Evolutionary conservation across 129 eudicot genomes (phyloP).

Genomic region (Chrysanthemum seticuspe): DNA sequence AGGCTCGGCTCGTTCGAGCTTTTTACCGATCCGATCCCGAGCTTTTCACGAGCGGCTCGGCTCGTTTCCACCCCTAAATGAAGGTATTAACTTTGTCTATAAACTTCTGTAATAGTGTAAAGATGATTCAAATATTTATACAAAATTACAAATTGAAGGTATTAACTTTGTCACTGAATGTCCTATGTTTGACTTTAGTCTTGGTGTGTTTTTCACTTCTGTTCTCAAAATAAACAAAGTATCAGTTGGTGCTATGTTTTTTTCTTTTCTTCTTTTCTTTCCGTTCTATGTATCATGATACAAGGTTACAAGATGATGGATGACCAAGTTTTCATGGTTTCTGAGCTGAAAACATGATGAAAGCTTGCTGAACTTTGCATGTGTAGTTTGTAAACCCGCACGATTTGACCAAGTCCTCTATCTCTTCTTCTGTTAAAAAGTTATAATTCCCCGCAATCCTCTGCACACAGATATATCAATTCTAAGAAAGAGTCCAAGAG

Average conservation of each 20-base stretch:
- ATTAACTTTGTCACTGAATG: neutral
- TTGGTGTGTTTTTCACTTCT: neutral
- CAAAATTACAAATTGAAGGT: neutral
- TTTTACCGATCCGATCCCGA: too few relatives aligned
- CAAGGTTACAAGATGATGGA: neutral
- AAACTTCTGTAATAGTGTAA: constrained; percentile 3
- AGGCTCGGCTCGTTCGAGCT: too few relatives aligned
- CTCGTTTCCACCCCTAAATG: too few relatives aligned
- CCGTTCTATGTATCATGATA: neutral
- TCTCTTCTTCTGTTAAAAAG: constrained; percentile 75
- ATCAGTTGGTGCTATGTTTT: neutral
- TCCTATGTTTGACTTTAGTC: constrained; percentile 11
- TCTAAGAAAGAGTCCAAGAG: neutral
- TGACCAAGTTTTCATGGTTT: constrained; percentile 47
- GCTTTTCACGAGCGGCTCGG: too few relatives aligned
- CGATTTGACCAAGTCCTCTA: constrained; percentile 71
- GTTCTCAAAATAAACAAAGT: neutral
- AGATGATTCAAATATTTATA: neutral
- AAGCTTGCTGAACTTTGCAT: constrained; percentile 69
- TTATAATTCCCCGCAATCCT: constrained; percentile 36
- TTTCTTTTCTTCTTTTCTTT: neutral
- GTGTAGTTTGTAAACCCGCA: constrained; percentile 87
- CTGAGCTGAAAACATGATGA: constrained; percentile 94
- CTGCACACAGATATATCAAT: too few relatives aligned
- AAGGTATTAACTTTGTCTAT: too few relatives aligned